A percentile compares a stretch with the other conserved stretches of the same genome.
Conservation (phyloP, 2,329 filamentous ascomycete species). For the Fusarium hostae region DNA sequence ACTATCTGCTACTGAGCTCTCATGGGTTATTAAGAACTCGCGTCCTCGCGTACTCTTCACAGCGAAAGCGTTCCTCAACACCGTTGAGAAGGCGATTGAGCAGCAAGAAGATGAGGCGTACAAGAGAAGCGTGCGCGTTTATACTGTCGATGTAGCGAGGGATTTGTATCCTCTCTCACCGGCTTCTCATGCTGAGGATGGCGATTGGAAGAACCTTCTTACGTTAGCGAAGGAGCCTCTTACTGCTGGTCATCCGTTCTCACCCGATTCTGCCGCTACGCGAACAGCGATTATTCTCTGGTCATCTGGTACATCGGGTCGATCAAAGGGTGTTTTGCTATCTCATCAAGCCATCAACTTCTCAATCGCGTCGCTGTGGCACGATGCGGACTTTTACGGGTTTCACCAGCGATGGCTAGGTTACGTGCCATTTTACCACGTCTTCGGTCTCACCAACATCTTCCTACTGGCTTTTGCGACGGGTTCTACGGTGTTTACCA, state of each 20-base stretch:
- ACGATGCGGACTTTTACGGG: slow-evolving; percentile 60
- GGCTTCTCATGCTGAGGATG: slow-evolving; percentile 26
- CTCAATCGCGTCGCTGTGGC: slow-evolving; percentile 61
- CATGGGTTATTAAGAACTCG: slow-evolving; percentile 56
- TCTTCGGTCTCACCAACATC: slow-evolving; percentile 68
- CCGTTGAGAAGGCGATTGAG: slow-evolving; percentile 50
- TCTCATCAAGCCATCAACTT: slow-evolving; percentile 74
- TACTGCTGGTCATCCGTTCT: slow-evolving; percentile 54
- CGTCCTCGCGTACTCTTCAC: slow-evolving; percentile 53
- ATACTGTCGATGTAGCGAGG: slow-evolving; percentile 59
- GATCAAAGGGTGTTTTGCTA: slow-evolving; percentile 80
- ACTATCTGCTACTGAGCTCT: slow-evolving; percentile 53
- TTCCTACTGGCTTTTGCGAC: slow-evolving; percentile 66
- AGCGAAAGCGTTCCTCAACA: slow-evolving; percentile 44
- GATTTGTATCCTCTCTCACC: slow-evolving; percentile 50
- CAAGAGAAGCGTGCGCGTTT: slow-evolving; percentile 65
- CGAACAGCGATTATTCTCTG: slow-evolving; percentile 66
- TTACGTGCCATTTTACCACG: slow-evolving; percentile 77
- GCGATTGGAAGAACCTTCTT: slow-evolving; percentile 72
- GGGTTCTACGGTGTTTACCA: slow-evolving; percentile 71
- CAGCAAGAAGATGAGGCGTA: slow-evolving; percentile 49
- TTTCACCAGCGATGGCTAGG: slow-evolving; percentile 61
- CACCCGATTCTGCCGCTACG: slow-evolving; percentile 52
- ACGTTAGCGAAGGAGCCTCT: slow-evolving; percentile 59
- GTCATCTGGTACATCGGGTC: slow-evolving; percentile 74